Percentiles rank a stretch among this genome's conserved stretches.
Conservation (phyloP, 768 basidiomycete species). For the Favolaschia claudopus region DNA sequence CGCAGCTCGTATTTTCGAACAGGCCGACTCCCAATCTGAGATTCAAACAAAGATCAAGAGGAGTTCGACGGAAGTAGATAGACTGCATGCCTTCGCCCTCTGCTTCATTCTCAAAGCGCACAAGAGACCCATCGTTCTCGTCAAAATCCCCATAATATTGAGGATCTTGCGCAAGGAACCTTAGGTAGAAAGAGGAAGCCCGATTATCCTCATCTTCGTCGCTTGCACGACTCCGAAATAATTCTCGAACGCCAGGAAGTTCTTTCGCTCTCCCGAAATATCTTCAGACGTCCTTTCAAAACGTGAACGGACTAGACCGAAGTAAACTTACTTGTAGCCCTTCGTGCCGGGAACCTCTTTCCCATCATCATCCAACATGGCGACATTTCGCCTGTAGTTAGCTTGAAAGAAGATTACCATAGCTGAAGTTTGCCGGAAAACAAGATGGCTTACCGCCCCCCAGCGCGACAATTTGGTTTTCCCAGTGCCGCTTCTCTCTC, state of each 20-base stretch:
- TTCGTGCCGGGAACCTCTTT: constrained; percentile 96
- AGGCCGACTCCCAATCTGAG: constrained; percentile 74
- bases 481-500: constrained; percentile 97
- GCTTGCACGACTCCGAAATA: constrained; percentile 87
- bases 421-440: too few relatives aligned
- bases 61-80: not conserved
- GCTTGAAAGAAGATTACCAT: too few relatives aligned
- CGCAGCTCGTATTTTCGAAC: constrained; percentile 57
- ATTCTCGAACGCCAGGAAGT: constrained; percentile 91
- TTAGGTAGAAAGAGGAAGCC: constrained; percentile 78
- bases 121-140: constrained; percentile 72
- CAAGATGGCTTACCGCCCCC: too few relatives aligned
- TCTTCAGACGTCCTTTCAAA: constrained; percentile 46
- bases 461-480: constrained; percentile 95
- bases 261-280: constrained; percentile 98
- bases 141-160: constrained; percentile 93
- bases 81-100: constrained; percentile 73
- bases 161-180: constrained; percentile 87
- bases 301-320: not conserved
- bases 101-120: constrained; percentile 73
- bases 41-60: constrained; percentile 3
- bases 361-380: constrained; percentile 94
- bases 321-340: constrained; percentile 85
- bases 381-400: constrained; percentile 92
- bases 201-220: constrained; percentile 91